phyloP scores from a whole-genome alignment of 176 grass and related monocot species.

The Carex myosuroides region DNA sequence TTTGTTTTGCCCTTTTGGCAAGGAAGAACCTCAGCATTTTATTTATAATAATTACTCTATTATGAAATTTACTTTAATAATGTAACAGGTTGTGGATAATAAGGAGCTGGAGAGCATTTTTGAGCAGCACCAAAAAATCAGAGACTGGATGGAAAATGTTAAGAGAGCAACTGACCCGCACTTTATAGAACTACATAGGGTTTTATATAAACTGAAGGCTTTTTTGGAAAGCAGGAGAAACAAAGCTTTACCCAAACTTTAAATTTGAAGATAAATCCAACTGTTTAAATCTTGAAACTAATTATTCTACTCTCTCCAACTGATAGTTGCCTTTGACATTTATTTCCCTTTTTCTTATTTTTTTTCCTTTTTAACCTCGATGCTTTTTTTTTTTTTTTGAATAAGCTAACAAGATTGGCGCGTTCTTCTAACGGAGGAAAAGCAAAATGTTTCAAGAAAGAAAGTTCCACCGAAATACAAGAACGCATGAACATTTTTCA shows the following conservation, averaged over 20 bases:
- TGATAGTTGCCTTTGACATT: too few relatives aligned
- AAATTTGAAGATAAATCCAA: too few relatives aligned
- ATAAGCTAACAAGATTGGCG: too few relatives aligned
- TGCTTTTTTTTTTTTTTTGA: too few relatives aligned
- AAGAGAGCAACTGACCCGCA: slow-evolving; percentile 64
- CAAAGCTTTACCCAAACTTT: background rate
- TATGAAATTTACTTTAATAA: background rate
- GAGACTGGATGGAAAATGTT: slow-evolving; percentile 68
- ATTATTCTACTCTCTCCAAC: too few relatives aligned
- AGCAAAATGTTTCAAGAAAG: too few relatives aligned
- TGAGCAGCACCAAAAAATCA: slow-evolving; percentile 40
- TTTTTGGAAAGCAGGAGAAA: slow-evolving; percentile 8
- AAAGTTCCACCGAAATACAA: too few relatives aligned
- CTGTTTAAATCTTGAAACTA: too few relatives aligned
- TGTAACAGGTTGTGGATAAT: slow-evolving; percentile 36
- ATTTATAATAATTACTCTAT: background rate
- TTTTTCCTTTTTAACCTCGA: too few relatives aligned
- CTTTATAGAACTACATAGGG: slow-evolving; percentile 46
- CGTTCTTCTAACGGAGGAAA: too few relatives aligned
- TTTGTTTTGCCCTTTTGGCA: background rate
- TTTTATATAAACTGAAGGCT: background rate
- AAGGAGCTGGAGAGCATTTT: slow-evolving; percentile 36
- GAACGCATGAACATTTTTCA: too few relatives aligned
- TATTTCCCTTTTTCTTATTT: too few relatives aligned
- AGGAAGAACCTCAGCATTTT: background rate